Evolutionary conservation across 768 basidiomycete species (phyloP), one percentile per base, ranked within the genome.

Genomic region (Tubosaeta sp.): DNA sequence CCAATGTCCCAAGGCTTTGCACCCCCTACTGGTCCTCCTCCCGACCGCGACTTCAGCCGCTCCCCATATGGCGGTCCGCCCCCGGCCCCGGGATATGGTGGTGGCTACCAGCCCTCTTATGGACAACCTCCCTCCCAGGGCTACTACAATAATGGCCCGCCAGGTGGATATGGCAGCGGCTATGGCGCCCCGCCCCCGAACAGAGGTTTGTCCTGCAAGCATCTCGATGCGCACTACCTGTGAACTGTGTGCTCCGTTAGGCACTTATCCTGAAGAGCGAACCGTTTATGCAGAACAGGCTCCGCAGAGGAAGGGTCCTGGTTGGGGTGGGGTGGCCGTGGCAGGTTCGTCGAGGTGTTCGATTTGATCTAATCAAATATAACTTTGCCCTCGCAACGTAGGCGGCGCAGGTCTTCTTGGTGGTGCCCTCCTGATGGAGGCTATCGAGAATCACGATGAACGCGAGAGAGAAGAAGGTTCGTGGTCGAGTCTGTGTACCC

Each of bases 401-500:
- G 85, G 76, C 57, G 85, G 79, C 60, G 85, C 74, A 14, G 87
- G 84, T 52, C 64, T 87, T n/a, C 62, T 85, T n/a, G 85, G 80
- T 35, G 87, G 86, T 52, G 70, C 71, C 3, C 65, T 88, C 41
- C 60, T 87, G 35, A 77, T 61, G 33, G 73, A 82, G 42, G 80
- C 77, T 0, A 54, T 82, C 29, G 82, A 82, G 42, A 65, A 68
- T 53, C 69, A 75, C 43, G 45, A 76, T 31, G 72, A 73, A 0
- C 14, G 38, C 16, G 69, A 65, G 35, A 64, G 66, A 41, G 56
- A 71, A 7, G 25, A 72, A 32, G 76, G 77, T 71, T 31, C 25
- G 56, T 52, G 35, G 43, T 17, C 16, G 19, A 39, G 29, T 65
- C 58, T 31, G 13, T 34, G 10, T 22, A 14, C 22, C 8, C 22